Evolutionary conservation across 169 alveolate species (phyloP), one percentile per base, ranked within the genome.

Genomic region (Nephromyces sp.): DNA sequence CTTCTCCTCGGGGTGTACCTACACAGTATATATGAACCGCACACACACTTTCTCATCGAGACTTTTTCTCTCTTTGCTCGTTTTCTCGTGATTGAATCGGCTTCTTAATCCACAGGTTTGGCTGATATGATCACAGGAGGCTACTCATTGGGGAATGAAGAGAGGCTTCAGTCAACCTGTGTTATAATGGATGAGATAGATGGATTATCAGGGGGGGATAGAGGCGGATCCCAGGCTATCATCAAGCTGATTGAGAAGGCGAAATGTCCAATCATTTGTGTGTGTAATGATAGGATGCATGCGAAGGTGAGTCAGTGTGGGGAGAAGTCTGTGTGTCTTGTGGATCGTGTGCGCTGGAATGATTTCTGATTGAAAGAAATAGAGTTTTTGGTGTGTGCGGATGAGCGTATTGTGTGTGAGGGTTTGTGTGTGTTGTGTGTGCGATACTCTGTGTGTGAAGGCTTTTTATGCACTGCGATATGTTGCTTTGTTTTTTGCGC

Each of bases 171-270:
- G 70, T 78, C 78, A 74, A 82, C 92, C 15, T 80, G 90, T 27
- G 78, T 92, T 61, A 75, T 92, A 32, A 92, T 97, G 97, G 99
- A 97, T 78, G 99, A 97, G 84, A 94, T 97, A 29, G 99, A 96
- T 83, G 99, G 99, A 35, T 91, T 95, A 92, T 92, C 97, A 30
- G 96, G 96, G 5, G 96, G 98, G 27, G 99, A 96, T 78, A 84
- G 97, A 52, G 99, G 99, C 3, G 99, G 99, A 0, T 86, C 92
- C 35, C 87, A 91, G 52, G 98, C 98, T 5, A 80, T 96, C 15
- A 88, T 94, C 6, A 87, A 93, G 74, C 88, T 97, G 32, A 93
- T 97, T 1, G 94, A 95, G 74, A 81, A 79, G 53, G 92, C 98
- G 2, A 87, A 87, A 64, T 91, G 95, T 68, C 99, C 99, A n/a